Evolutionary conservation across 1,139 yeast species (phyloP), one percentile per base, ranked within the genome.

Genomic region (Casaregolazyma suthepensis): DNA sequence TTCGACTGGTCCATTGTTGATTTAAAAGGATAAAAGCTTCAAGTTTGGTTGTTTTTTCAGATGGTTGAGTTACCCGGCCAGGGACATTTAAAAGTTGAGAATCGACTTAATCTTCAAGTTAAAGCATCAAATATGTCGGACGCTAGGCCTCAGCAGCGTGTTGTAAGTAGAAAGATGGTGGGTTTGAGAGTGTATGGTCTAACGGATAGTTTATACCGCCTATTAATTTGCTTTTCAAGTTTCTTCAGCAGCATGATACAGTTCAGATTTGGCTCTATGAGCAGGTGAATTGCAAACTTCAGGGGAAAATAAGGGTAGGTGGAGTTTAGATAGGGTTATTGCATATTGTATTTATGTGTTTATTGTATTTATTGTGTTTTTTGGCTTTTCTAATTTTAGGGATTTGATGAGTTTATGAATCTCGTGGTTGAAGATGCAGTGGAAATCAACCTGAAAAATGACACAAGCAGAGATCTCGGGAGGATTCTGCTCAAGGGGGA

Each of bases 371-470:
- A 6, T 17, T 42, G 2, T 23, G 35, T 12, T 13, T 20, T 12
- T n/a, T 10, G 15, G 1, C 18, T 15, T 17, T 17, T 17, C 50
- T 52, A 43, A 48, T 53, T 42, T 7, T 37, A 81, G 63, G 99
- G 99, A 1, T 93, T 94, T 70, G 99, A 94, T 69, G 99, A 94
- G 72, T 93, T 90, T 65, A 93, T 94, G 99, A 94, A 94, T 65
- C 72, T 94, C 17, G 98, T 91, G n/a, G 73, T 94, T 13, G 96
- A 88, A 56, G 93, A 90, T 54, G 96, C 98, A 0, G 77, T 79
- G 17, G 96, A 93, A 63, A 73, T 86, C 63, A 65, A 72, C 56
- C 58, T 65, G 51, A 63, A 70, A 56, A 75, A 77, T 54, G 80
- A 82, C n/a, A 60, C 72, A 52, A 72, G 65, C 60, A 67, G 77